Evolutionary conservation across 306 rosid species (phyloP).

Genomic region (Medicago truncatula): DNA sequence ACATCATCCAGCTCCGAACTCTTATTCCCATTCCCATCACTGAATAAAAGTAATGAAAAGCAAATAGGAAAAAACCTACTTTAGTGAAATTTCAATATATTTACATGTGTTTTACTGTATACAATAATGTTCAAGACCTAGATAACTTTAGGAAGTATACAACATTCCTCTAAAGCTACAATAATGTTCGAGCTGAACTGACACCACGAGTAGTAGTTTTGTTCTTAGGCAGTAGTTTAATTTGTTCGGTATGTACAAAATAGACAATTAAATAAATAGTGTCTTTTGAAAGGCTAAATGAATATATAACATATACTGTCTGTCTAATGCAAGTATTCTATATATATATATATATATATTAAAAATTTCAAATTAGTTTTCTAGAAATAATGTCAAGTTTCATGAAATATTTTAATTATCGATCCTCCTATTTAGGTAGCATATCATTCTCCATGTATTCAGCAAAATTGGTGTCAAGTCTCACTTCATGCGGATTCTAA

Average conservation of each 20-base stretch:
- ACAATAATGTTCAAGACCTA: background rate
- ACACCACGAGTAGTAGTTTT: slow-evolving; percentile 28
- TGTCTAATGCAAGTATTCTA: too few relatives aligned
- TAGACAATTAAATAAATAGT: slow-evolving; percentile 8
- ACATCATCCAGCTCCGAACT: too few relatives aligned
- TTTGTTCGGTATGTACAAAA: background rate
- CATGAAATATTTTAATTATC: too few relatives aligned
- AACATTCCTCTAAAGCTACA: background rate
- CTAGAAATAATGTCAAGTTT: too few relatives aligned
- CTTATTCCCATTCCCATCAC: too few relatives aligned
- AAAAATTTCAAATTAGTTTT: too few relatives aligned
- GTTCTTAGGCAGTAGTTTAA: slow-evolving; percentile 24
- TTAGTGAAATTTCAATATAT: background rate
- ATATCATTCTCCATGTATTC: background rate
- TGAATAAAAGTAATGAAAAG: too few relatives aligned
- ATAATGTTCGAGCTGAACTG: slow-evolving; percentile 9
- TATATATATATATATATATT: too few relatives aligned
- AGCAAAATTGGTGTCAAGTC: background rate
- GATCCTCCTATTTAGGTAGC: too few relatives aligned
- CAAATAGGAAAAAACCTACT: too few relatives aligned
- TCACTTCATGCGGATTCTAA: slow-evolving; percentile 27
- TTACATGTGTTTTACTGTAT: slow-evolving; percentile 24
- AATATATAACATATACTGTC: too few relatives aligned
- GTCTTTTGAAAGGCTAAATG: too few relatives aligned
- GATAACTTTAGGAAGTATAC: background rate